Base-by-base conservation (phyloP, 768 basidiomycete species). In the Tylopilus intermedius region DNA sequence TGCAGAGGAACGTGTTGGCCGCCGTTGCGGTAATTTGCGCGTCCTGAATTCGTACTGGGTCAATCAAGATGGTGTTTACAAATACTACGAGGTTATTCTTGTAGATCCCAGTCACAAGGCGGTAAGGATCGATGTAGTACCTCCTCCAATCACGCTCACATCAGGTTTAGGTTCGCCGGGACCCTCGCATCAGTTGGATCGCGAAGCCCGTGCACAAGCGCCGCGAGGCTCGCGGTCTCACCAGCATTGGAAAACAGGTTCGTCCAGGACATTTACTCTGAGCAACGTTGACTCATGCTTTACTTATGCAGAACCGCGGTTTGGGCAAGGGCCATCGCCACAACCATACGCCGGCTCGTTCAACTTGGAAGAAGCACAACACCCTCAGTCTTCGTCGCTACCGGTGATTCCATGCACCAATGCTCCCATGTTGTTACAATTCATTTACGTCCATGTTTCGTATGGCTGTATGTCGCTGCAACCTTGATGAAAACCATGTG, bases 41-140 rank as follows among this genome's bases (percentile, higher is more conserved):
- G 96, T 99, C 59, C 71, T 96, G 65, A 96, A 95, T 77, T 97
- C 95, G 44, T 98, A 98, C 82, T 99, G 96, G 96, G 77, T 99
- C 67, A 98, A 98, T 76, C 93, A 95, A 76, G 94, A 97, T 69
- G 93, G 94, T 74, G 90, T 96, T 29, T 96, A 95, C 84, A 96
- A 95, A 73, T 97, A 96, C 79, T 99, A 84, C 77, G 96, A 99
- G 72, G 92, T 99, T 66, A 98, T 99, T 71, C 83, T 96, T 60
- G 94, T 99, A 54, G 96, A 99, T 67, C 93, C 93, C 54, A 85
- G 70, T 69, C 92, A 95, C 79, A 94, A 93, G 70, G 92, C 90
- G 64, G 92, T 94, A 69, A 65, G 91, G 74, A 24, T 18, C 27
- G 30, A 13, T 35, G 32, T 11, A 29, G 29, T 48, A 18, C 45